phyloP scores from a whole-genome alignment of 1,284 basidiomycete genomes.

The Chalciporus piperatoides region DNA sequence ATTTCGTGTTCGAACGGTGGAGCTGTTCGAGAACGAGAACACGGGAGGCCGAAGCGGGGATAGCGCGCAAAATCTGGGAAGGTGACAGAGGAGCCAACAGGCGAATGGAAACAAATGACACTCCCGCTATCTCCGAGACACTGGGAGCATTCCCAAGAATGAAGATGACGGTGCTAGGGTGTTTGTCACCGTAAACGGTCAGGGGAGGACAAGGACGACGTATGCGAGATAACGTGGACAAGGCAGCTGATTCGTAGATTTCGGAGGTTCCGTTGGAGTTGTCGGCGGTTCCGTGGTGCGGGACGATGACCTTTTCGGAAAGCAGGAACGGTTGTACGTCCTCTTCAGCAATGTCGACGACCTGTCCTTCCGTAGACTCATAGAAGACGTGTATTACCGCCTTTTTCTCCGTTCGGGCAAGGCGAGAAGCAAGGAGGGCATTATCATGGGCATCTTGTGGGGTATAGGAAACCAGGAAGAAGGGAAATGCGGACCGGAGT shows the following conservation, averaged over 20 bases:
- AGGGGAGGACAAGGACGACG: conserved; percentile 60
- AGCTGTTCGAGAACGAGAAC: conserved; percentile 87
- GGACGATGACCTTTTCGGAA: conserved; percentile 35
- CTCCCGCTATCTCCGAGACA: conserved; percentile 47
- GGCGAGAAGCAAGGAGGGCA: conserved; percentile 64
- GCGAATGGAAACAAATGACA: conserved; percentile 66
- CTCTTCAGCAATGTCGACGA: conserved; percentile 57
- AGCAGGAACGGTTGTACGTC: conserved; percentile 57
- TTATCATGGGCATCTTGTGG: conserved; percentile 71
- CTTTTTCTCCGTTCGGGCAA: conserved; percentile 56
- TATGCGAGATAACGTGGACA: conserved; percentile 59
- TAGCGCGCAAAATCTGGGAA: conserved; percentile 57
- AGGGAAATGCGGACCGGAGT: conserved; percentile 55
- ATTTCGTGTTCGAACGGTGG: conserved; percentile 74
- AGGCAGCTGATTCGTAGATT: conserved; percentile 60
- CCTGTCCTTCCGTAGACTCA: conserved; percentile 31
- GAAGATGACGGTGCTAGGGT: conserved; percentile 68
- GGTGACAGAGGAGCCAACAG: conserved; percentile 75
- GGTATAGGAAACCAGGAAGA: conserved; percentile 60
- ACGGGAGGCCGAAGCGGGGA: conserved; percentile 64
- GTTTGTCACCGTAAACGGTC: conserved; percentile 41
- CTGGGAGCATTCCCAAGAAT: conserved; percentile 59
- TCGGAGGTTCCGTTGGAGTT: conserved; percentile 37
- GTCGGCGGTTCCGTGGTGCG: conserved; percentile 18
- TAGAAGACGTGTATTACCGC: conserved; percentile 84